A percentile compares a stretch with the other conserved stretches of the same genome.
Evolutionary conservation across 129 eudicot species (phyloP).

Genomic region (Flaveria sonorensis): DNA sequence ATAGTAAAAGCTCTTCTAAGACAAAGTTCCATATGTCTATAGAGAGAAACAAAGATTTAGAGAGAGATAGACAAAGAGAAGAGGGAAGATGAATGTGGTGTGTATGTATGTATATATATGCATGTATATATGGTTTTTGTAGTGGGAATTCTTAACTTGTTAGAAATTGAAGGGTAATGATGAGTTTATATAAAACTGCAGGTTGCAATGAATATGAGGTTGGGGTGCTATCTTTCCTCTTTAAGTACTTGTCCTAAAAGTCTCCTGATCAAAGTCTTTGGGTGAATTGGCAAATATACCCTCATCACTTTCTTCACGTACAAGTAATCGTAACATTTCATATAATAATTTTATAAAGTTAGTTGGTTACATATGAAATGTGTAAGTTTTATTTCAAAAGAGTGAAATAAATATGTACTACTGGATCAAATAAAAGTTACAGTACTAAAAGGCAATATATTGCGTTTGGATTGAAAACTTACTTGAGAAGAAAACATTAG

Average conservation of each 20-base stretch:
- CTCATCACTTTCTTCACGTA: background rate
- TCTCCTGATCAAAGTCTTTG: background rate
- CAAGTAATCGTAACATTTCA: background rate
- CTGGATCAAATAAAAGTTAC: background rate
- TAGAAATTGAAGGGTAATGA: constrained; percentile 26
- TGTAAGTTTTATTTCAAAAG: background rate
- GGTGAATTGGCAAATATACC: background rate
- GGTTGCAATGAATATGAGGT: constrained; percentile 21
- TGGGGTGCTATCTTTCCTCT: background rate
- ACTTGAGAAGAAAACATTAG: background rate
- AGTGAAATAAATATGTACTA: background rate
- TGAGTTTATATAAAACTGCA: background rate
- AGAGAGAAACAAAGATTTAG: constrained; percentile 13
- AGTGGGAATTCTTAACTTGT: constrained; percentile 42
- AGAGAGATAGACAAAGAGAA: constrained; percentile 19
- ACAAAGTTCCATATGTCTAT: constrained; percentile 35
- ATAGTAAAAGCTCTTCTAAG: constrained; percentile 26
- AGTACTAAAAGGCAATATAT: background rate
- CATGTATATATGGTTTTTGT: constrained; percentile 1
- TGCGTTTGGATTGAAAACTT: constrained; percentile 1
- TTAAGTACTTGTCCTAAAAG: constrained; percentile 1
- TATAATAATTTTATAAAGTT: background rate
- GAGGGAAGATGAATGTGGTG: constrained; percentile 24
- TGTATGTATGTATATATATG: constrained; percentile 15
- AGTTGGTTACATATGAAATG: background rate